Evolutionary conservation across 2,329 filamentous ascomycete species (phyloP).

Genomic region (Mycosphaerella arachidis): DNA sequence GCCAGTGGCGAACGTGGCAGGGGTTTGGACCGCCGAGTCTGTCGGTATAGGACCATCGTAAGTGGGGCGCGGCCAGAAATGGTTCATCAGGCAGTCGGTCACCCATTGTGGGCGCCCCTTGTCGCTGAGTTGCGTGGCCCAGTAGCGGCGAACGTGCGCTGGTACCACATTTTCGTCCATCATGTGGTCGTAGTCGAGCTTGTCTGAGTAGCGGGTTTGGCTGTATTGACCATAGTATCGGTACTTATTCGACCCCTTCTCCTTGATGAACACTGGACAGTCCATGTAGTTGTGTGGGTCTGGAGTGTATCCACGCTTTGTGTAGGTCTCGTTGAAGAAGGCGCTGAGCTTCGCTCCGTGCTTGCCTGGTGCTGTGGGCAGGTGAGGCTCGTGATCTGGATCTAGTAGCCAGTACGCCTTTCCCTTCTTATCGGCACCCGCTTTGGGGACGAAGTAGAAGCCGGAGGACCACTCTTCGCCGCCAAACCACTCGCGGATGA

Average conservation of each 20-base stretch:
- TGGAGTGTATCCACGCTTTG: constrained; percentile 22
- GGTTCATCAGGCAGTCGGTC: constrained; percentile 37
- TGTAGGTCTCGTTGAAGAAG: constrained; percentile 40
- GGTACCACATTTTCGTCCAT: constrained; percentile 33
- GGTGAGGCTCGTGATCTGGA: constrained; percentile 37
- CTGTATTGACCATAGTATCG: constrained; percentile 45
- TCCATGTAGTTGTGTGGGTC: constrained; percentile 31
- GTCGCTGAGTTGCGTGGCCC: constrained; percentile 38
- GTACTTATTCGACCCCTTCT: constrained; percentile 27
- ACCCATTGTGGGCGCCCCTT: constrained; percentile 39
- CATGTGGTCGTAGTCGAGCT: constrained; percentile 41
- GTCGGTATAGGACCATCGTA: constrained; percentile 37
- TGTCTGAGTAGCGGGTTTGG: constrained; percentile 42
- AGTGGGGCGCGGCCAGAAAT: constrained; percentile 41
- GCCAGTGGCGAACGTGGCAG: constrained; percentile 7
- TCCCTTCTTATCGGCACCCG: constrained; percentile 26
- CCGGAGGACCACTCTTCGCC: constrained; percentile 40
- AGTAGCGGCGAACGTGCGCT: constrained; percentile 31
- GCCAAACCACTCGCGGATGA: constrained; percentile 36
- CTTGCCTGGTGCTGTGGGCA: constrained; percentile 37
- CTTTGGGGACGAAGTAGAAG: constrained; percentile 34
- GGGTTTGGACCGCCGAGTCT: constrained; percentile 13
- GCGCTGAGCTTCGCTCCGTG: constrained; percentile 46
- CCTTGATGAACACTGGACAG: constrained; percentile 41
- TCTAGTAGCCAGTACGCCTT: constrained; percentile 43